Percentiles rank a stretch among this genome's conserved stretches.
phyloP scores from a whole-genome alignment of 257 asterid species.

The Primulina eburnea region DNA sequence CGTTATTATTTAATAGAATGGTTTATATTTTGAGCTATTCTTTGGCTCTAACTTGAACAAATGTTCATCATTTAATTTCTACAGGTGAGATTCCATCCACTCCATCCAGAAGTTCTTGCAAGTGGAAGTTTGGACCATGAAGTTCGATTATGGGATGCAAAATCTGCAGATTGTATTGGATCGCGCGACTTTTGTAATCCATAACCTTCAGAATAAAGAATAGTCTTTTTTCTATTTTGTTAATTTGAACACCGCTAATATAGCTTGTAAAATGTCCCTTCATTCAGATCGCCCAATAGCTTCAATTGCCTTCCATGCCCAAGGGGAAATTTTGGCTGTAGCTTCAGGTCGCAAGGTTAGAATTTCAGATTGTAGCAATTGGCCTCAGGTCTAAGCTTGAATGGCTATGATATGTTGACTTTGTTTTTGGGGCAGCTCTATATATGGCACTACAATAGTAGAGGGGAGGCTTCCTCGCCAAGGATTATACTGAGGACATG shows the following conservation, averaged over 20 bases:
- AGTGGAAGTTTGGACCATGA: slow-evolving; percentile 99
- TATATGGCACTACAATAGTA: slow-evolving; percentile 84
- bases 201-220: slow-evolving; percentile 18
- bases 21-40: slow-evolving; percentile 20
- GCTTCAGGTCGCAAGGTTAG: slow-evolving; percentile 99
- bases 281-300: slow-evolving; percentile 93
- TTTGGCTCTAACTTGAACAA: slow-evolving; percentile 13
- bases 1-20: neutral
- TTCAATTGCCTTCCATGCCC: slow-evolving; percentile 96
- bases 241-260: slow-evolving; percentile 15
- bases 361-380: slow-evolving; percentile 24
- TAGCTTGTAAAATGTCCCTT: slow-evolving; percentile 21
- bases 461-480: slow-evolving; percentile 83
- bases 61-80: slow-evolving; percentile 20
- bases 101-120: slow-evolving; percentile 76
- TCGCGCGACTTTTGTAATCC: slow-evolving; percentile 89
- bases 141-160: slow-evolving; percentile 94
- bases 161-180: slow-evolving; percentile 82
- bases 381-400: slow-evolving; percentile 20
- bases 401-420: slow-evolving; percentile 26
- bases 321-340: slow-evolving; percentile 91
- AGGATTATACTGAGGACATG: slow-evolving; percentile 80
- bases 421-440: slow-evolving; percentile 62
- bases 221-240: slow-evolving; percentile 2
- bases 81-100: slow-evolving; percentile 97